Evolutionary conservation across 2,329 filamentous ascomycete species (phyloP).

Genomic region (Clarireedia paspali): DNA sequence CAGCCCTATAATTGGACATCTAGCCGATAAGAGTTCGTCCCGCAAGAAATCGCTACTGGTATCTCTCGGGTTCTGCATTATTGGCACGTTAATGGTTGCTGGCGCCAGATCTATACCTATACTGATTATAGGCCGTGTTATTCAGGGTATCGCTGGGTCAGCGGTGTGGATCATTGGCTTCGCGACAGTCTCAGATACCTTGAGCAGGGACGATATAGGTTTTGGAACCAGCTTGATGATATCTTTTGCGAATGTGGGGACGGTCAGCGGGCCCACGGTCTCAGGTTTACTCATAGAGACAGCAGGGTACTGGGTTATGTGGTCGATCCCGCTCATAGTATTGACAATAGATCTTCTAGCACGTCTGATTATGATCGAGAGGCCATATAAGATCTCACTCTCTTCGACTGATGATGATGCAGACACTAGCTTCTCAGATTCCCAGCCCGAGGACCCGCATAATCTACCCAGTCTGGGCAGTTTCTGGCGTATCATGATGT

Average conservation of each 20-base stretch:
- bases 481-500: neutral
- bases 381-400: neutral
- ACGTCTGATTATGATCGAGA: neutral
- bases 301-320: neutral
- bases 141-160: neutral
- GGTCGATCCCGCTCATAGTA: neutral
- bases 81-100: neutral
- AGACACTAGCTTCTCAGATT: no score
- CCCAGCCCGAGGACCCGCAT: neutral
- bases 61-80: neutral
- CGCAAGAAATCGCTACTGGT: neutral
- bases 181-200: neutral
- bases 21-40: neutral
- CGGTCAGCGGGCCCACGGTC: neutral
- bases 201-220: neutral
- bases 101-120: neutral
- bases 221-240: neutral
- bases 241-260: neutral
- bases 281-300: neutral
- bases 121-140: neutral
- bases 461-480: neutral
- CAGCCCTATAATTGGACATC: neutral
- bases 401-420: neutral
- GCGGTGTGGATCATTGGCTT: constrained; percentile 1
- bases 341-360: neutral